Evolutionary conservation across 345 rosid species (phyloP), one percentile per base, ranked within the genome.

Genomic region (Carallia brachiata): DNA sequence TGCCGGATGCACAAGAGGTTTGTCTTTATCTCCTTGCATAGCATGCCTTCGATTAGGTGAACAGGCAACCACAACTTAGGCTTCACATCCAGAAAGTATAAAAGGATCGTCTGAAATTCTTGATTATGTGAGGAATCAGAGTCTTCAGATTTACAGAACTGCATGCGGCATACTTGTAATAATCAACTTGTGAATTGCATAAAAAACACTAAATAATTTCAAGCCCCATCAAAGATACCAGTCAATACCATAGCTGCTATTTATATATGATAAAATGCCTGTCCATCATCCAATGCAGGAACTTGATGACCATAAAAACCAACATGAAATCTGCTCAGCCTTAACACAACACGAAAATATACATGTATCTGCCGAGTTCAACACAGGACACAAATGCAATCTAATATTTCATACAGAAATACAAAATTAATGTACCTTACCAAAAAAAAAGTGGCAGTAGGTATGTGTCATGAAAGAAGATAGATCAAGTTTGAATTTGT

Each of bases 21-120:
- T 15, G 80, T 82, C 71, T 81, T 84, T 23, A 95, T 87, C 86
- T 89, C 93, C 19, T 61, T 87, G 70, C 90, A 80, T 34, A 95
- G 80, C 68, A 92, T 85, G 60, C 97, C 97, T 84, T 95, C 97
- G 36, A 95, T 80, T 27, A 95, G 80, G 19, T 80, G 71, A 63
- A 90, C 87, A 0, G 97, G 98, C 77, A 95, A 75, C 97, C 97
- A 89, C 53, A 82, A 55, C 77, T 95, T 95, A 4, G 97, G 99
- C 74, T 81, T 87, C 27, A 89, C 89, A 67, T 90, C 90, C 4
- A 91, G 88, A 1, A 73, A 53, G 77, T 89, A 90, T 0, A 84
- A 78, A 63, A 95, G 96, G 54, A 84, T 84, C 0, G 98, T 85
- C 48, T 54, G 81, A 62, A 76, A 85, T 59, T 82, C 86, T 73